Evolutionary conservation across 345 rosid species (phyloP).

Genomic region (Iberis pinnata): DNA sequence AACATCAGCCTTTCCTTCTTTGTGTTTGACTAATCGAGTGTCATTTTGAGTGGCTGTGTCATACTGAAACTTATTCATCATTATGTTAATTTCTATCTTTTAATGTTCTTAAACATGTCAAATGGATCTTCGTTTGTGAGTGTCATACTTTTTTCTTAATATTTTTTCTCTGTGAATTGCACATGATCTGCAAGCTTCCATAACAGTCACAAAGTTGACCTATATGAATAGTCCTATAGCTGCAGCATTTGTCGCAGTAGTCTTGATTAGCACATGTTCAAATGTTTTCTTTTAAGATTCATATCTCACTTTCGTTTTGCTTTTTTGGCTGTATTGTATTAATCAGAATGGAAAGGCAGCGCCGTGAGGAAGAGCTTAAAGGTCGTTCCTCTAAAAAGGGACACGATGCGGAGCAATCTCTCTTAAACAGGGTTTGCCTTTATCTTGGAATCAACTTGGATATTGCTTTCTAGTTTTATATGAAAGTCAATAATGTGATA

Average conservation of each 20-base stretch:
- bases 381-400: slow-evolving; percentile 71
- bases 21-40: not conserved
- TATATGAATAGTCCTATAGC: not conserved
- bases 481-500: not conserved
- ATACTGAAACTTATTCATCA: not conserved
- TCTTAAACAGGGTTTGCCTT: slow-evolving; percentile 56
- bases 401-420: slow-evolving; percentile 71
- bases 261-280: not conserved
- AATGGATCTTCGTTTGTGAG: not conserved
- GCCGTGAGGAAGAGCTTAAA: slow-evolving; percentile 91
- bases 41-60: slow-evolving; percentile 5
- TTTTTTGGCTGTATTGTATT: slow-evolving; percentile 5
- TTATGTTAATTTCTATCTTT: not conserved
- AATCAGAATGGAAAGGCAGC: slow-evolving; percentile 89
- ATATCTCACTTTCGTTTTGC: slow-evolving; percentile 2
- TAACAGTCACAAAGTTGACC: not conserved
- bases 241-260: slow-evolving; percentile 4
- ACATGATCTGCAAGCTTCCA: not conserved
- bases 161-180: slow-evolving; percentile 5
- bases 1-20: slow-evolving; percentile 17
- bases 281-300: slow-evolving; percentile 7
- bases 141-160: not conserved
- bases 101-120: not conserved
- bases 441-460: slow-evolving; percentile 15
- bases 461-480: not conserved